Evolutionary conservation across 305 asterid genomes (phyloP), one percentile per base, ranked within the genome.

Genomic region (Solanum hybrid): DNA sequence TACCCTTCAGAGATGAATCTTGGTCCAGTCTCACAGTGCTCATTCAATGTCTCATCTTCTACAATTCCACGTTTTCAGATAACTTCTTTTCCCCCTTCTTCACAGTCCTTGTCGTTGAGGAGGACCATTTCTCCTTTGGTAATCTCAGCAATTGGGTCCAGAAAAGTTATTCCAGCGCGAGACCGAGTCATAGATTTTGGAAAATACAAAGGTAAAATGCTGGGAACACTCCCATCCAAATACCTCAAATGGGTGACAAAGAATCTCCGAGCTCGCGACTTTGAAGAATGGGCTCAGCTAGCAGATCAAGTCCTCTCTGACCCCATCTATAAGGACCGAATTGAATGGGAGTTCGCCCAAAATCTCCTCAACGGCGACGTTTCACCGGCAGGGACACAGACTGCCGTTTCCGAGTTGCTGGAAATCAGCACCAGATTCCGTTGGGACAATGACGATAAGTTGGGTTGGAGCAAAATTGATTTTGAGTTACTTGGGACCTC

Each of bases 301-400:
- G 95, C 97, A 15, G 99, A 97, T 86, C 92, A 94, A 64, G 98
- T 96, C 45, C 93, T 97, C 24, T 77, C 29, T 15, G 99, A 97
- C 93, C 94, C 97, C 11, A 90, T 95, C 6, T 96, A 97, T 92
- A 89, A 88, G 19, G 98, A 97, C 93, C 91, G 97, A 31, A 89
- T 97, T 37, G 98, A 96, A 86, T 97, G 99, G 98, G 99, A 97
- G 90, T 89, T 91, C 26, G 99, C 97, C 14, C 94, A 96, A 91
- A 93, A 90, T 35, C 78, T 95, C 19, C 93, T 97, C 1, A 93
- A 75, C 66, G 98, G 98, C 7, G 91, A 93, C 89, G 90, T 77
- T 7, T n/a, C 31, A 9, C 31, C 87, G 9, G 75, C 75, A 40
- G 19, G 56, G 8, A 42, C 85, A 38, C 32, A 82, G 35, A 66